Conservation (phyloP, 805 yeast species). For the Sugiyamaella floridensis region DNA sequence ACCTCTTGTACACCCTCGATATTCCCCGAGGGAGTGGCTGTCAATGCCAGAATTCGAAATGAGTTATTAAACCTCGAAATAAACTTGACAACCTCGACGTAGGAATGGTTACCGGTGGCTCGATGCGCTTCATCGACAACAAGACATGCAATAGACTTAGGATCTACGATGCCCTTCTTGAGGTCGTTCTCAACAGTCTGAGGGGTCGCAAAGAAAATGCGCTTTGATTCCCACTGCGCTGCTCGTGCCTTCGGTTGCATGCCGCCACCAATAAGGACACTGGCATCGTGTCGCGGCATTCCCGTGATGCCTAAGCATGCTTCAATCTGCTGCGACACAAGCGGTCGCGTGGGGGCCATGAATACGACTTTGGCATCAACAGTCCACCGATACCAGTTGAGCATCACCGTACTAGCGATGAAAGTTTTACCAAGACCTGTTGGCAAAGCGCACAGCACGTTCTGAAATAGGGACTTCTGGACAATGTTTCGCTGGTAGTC, state of each 20-base stretch:
- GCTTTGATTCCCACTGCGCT: constrained; percentile 66
- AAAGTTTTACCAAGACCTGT: constrained; percentile 97
- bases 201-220: constrained; percentile 91
- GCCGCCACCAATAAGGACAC: constrained; percentile 50
- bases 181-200: constrained; percentile 93
- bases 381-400: constrained; percentile 85
- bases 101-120: constrained; percentile 85
- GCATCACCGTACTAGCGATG: constrained; percentile 89
- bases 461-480: constrained; percentile 59
- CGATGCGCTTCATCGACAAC: constrained; percentile 96
- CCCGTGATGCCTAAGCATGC: constrained; percentile 89
- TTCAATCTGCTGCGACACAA: constrained; percentile 92
- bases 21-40: constrained; percentile 93
- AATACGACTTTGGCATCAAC: constrained; percentile 71
- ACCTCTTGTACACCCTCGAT: constrained; percentile 84
- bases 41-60: constrained; percentile 73
- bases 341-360: constrained; percentile 95
- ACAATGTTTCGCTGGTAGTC: constrained; percentile 87
- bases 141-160: constrained; percentile 63
- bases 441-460: constrained; percentile 83
- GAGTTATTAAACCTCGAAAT: constrained; percentile 56
- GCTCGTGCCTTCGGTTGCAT: constrained; percentile 48
- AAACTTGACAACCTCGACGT: constrained; percentile 71
- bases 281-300: constrained; percentile 66
- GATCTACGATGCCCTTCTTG: constrained; percentile 64